phyloP scores from a whole-genome alignment of 306 rosid species.

The cucumber (Cucumis sativus) region DNA sequence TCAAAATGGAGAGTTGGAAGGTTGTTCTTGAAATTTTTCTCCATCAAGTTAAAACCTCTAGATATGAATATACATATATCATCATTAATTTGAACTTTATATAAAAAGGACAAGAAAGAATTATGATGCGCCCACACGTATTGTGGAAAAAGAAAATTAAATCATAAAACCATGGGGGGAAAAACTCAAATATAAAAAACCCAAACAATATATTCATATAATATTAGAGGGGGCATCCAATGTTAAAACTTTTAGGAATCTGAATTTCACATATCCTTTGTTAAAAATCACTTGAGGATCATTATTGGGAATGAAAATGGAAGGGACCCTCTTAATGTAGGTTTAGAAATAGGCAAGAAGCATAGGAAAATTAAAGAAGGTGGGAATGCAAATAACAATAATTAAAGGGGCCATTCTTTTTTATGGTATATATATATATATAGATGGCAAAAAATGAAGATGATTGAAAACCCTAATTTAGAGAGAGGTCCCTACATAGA shows the following conservation, averaged over 20 bases:
- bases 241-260: not conserved
- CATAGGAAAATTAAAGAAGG: not conserved
- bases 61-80: too few species aligned
- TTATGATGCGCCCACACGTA: too few species aligned
- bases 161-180: too few species aligned
- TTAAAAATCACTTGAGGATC: not conserved
- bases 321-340: not conserved
- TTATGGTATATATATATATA: not conserved
- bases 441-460: not conserved
- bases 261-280: not conserved
- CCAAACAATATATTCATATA: too few species aligned
- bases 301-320: not conserved
- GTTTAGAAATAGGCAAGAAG: not conserved
- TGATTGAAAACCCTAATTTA: constrained; percentile 4
- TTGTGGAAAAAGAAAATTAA: too few species aligned
- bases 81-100: too few species aligned
- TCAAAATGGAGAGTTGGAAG: too few species aligned
- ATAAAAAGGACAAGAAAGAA: too few species aligned
- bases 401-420: not conserved
- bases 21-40: too few species aligned
- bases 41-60: too few species aligned
- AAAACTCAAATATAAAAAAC: too few species aligned
- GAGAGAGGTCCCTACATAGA: constrained; percentile 5
- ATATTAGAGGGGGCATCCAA: not conserved
- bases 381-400: not conserved